Evolutionary conservation across 345 rosid species (phyloP).

Genomic region (Zanthoxylum bungeanum): DNA sequence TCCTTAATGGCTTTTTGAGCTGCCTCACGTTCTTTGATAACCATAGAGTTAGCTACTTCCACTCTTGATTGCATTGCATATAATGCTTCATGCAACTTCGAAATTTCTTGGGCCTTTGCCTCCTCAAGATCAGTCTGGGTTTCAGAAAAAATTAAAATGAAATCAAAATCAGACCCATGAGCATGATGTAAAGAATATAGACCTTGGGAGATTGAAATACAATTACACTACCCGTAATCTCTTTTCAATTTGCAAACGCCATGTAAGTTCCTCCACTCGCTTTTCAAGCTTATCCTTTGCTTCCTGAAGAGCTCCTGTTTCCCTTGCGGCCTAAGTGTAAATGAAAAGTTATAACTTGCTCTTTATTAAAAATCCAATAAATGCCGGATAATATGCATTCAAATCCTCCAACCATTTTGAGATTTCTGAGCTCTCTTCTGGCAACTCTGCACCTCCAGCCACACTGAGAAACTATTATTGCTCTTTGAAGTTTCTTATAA

Average conservation of each 20-base stretch:
- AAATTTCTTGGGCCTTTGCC: conserved; percentile 74
- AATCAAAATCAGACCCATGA: conserved; percentile 7
- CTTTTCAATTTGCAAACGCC: conserved; percentile 94
- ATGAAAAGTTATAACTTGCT: conserved; percentile 12
- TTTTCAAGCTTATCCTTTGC: conserved; percentile 94
- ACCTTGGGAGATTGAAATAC: conserved; percentile 6
- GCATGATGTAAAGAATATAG: conserved; percentile 14
- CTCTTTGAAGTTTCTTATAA: conserved; percentile 83
- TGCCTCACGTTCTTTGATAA: conserved; percentile 76
- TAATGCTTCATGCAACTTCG: conserved; percentile 69
- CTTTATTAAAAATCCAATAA: conserved; percentile 15
- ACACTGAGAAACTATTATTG: conserved; percentile 80
- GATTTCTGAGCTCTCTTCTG: conserved; percentile 79
- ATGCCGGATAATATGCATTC: conserved; percentile 3
- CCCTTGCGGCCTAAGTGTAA: conserved; percentile 75
- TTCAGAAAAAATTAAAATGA: conserved; percentile 13
- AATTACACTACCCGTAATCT: conserved; percentile 70
- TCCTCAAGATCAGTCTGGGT: conserved; percentile 89
- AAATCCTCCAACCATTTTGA: conserved; percentile 70
- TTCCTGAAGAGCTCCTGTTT: conserved; percentile 91
- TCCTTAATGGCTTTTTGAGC: conserved; percentile 82
- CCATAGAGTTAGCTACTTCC: conserved; percentile 57
- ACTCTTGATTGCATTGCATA: conserved; percentile 53
- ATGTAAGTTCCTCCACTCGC: conserved; percentile 97
- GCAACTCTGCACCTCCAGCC: conserved; percentile 99